These are phyloP conservation scores for Xylaria acuta DNA, from an alignment of 495 filamentous ascomycete species.

Conservation along the genomic window DNA sequence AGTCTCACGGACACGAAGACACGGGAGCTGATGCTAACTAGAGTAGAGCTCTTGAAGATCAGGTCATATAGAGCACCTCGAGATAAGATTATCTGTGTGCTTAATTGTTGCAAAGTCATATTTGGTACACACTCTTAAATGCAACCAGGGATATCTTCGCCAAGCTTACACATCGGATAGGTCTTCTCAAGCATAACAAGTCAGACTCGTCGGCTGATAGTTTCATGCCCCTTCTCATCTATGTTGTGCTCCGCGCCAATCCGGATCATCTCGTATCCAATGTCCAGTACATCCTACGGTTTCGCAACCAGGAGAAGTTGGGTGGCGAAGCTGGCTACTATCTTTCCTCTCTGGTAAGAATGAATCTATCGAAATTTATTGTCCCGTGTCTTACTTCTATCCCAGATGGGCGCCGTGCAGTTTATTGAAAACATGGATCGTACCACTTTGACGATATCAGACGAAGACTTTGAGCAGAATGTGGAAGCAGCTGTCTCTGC, in stretches of 20 bases:
- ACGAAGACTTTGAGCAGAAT: conserved; percentile 93
- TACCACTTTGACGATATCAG: conserved; percentile 88
- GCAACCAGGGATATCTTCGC: background rate
- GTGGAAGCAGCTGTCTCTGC: conserved; percentile 96
- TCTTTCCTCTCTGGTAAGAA: conserved; percentile 84
- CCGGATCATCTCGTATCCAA: conserved; percentile 96
- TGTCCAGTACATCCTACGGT: conserved; percentile 96
- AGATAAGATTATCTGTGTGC: conserved; percentile 97
- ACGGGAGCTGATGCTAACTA: conserved; percentile 36
- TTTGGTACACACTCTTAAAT: conserved; percentile 68
- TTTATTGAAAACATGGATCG: conserved; percentile 97
- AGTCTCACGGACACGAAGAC: conserved; percentile 28
- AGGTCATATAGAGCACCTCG: conserved; percentile 93
- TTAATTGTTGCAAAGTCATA: conserved; percentile 99
- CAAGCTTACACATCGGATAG: conserved; percentile 48
- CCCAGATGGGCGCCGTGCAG: conserved; percentile 89
- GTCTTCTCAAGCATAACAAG: conserved; percentile 89
- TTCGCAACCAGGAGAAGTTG: conserved; percentile 96
- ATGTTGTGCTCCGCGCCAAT: conserved; percentile 91
- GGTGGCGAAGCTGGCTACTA: conserved; percentile 98
- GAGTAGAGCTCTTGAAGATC: conserved; percentile 86
- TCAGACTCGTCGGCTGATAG: conserved; percentile 94
- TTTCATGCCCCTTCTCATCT: conserved; percentile 94
- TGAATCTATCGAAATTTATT: background rate
- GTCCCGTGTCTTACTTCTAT: conserved; percentile 21